These are phyloP conservation scores for Pleurotus cornucopiae DNA, from an alignment of 768 basidiomycete species.

Conservation along the genomic window DNA sequence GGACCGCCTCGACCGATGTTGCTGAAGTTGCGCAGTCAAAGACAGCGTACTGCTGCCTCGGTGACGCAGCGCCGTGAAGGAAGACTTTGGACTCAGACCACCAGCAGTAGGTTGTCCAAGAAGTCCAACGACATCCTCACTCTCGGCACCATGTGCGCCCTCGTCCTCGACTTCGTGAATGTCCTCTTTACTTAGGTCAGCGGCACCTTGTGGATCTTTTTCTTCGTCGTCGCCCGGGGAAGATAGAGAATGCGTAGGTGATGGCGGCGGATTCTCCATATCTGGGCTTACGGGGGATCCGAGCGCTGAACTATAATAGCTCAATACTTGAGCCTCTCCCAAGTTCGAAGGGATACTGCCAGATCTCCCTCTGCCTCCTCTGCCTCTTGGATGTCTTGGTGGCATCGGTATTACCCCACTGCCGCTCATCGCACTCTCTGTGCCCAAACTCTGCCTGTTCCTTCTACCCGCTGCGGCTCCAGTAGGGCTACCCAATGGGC, in stretches of 20 bases:
- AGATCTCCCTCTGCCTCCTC: slow-evolving; percentile 23
- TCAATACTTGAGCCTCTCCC: slow-evolving; percentile 1
- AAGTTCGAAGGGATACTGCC: slow-evolving; percentile 26
- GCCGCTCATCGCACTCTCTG: slow-evolving; percentile 12
- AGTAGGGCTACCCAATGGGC: slow-evolving; percentile 17
- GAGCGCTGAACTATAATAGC: slow-evolving; percentile 8
- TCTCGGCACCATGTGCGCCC: slow-evolving; percentile 54
- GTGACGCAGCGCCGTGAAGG: slow-evolving; percentile 37
- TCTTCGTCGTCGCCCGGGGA: slow-evolving; percentile 13
- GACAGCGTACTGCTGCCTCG: slow-evolving; percentile 31
- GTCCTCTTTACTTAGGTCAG: slow-evolving; percentile 19
- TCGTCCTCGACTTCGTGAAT: slow-evolving; percentile 39
- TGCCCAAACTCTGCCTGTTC: slow-evolving; percentile 13
- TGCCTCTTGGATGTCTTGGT: slow-evolving; percentile 30
- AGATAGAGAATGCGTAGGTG: slow-evolving; percentile 2
- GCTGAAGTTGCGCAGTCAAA: slow-evolving; percentile 1
- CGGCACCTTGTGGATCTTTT: slow-evolving; percentile 17
- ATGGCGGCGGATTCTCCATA: slow-evolving; percentile 6
- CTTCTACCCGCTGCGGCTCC: not conserved
- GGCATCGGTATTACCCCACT: slow-evolving; percentile 38
- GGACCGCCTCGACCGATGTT: slow-evolving; percentile 22
- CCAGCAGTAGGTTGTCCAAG: slow-evolving; percentile 27
- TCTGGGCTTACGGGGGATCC: slow-evolving; percentile 12
- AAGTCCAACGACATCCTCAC: slow-evolving; percentile 58
- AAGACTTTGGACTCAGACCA: slow-evolving; percentile 45